Percentiles rank a stretch among this genome's conserved stretches.
phyloP scores from a whole-genome alignment of 2,329 filamentous ascomycete species.

The Coleophoma cylindrospora region DNA sequence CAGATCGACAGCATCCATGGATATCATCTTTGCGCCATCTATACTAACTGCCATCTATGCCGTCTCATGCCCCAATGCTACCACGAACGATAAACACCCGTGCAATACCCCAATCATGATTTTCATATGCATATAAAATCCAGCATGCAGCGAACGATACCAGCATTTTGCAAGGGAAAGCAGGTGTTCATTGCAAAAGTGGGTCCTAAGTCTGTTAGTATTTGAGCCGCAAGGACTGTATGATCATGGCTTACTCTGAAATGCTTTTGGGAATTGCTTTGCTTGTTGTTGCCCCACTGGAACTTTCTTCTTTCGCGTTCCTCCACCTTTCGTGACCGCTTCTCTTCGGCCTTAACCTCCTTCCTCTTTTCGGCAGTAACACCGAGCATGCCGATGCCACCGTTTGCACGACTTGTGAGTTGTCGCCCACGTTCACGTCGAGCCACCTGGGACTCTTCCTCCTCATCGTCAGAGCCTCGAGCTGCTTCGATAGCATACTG shows the following conservation, averaged over 20 bases:
- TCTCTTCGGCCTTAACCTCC: slow-evolving; percentile 60
- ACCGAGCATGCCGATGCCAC: slow-evolving; percentile 71
- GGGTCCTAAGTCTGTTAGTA: slow-evolving; percentile 21
- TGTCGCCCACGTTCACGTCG: slow-evolving; percentile 42
- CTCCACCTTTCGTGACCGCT: slow-evolving; percentile 62
- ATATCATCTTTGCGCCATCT: slow-evolving; percentile 1
- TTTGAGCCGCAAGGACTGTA: no score
- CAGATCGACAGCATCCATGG: neutral
- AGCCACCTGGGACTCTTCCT: slow-evolving; percentile 29
- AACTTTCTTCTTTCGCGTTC: slow-evolving; percentile 57
- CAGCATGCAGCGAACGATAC: no score
- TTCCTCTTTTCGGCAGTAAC: slow-evolving; percentile 72
- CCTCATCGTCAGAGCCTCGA: slow-evolving; percentile 39
- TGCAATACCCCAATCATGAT: no score
- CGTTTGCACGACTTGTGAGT: slow-evolving; percentile 63
- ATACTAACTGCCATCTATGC: neutral
- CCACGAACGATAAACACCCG: no score
- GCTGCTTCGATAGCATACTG: slow-evolving; percentile 56
- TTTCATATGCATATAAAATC: no score
- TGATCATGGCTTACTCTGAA: slow-evolving; percentile 47
- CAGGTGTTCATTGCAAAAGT: slow-evolving; percentile 23
- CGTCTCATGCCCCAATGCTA: no score
- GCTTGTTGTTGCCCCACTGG: slow-evolving; percentile 67
- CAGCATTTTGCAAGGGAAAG: slow-evolving; percentile 1
- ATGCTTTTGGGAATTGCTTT: slow-evolving; percentile 63